Evolutionary conservation across 768 basidiomycete species (phyloP).

Genomic region (Macrolepiota dolichaula): DNA sequence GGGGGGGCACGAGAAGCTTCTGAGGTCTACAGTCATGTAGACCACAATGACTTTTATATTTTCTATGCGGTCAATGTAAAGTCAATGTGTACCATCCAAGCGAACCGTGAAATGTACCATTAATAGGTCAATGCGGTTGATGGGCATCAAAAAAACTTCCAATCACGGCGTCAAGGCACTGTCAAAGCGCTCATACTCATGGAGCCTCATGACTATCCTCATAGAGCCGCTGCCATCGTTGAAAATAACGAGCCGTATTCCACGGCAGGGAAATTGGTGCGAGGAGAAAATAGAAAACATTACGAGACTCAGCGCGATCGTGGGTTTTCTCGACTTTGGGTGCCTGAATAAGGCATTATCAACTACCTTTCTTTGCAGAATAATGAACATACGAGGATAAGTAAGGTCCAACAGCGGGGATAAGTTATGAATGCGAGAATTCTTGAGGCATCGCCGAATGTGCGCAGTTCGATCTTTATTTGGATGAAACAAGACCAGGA

Average conservation of each 20-base stretch:
- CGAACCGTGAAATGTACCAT: too few relatives aligned
- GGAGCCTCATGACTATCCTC: too few relatives aligned
- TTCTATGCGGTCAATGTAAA: too few relatives aligned
- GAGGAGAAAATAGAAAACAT: not conserved
- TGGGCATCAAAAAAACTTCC: too few relatives aligned
- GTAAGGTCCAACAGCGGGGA: not conserved
- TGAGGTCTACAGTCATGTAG: too few relatives aligned
- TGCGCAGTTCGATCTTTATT: not conserved
- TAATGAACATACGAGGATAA: not conserved
- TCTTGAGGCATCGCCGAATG: not conserved
- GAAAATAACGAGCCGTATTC: not conserved
- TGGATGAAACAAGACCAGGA: not conserved
- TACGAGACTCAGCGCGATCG: not conserved
- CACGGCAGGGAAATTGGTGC: not conserved
- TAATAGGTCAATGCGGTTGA: too few relatives aligned
- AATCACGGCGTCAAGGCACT: too few relatives aligned
- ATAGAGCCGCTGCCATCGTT: too few relatives aligned
- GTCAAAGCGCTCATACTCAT: too few relatives aligned
- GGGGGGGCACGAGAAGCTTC: too few relatives aligned
- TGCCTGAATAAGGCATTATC: not conserved
- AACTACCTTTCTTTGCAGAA: not conserved
- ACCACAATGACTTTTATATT: too few relatives aligned
- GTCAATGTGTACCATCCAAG: too few relatives aligned
- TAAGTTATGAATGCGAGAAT: not conserved
- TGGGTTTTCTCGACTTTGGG: not conserved